Base-by-base conservation (phyloP, 1,284 basidiomycete species). In the Bjerkandera adusta region DNA sequence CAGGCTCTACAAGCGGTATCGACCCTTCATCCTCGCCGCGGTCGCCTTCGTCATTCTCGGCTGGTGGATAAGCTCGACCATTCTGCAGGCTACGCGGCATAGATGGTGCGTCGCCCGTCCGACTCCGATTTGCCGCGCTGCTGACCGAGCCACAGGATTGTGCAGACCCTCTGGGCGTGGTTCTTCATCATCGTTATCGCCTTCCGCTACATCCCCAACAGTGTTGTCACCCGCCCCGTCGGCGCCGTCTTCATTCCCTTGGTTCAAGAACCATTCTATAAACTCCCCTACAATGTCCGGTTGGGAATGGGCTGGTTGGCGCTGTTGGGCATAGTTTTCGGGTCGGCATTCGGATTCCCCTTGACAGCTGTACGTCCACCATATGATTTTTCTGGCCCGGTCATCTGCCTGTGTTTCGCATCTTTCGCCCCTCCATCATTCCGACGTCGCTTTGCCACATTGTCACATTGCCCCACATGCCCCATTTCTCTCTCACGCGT, bases 131-230 rank as follows among this genome's bases (percentile, higher is more conserved):
- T 49, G 18, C 43, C 48, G 45, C 16, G 41, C 25, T 39, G 4
- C 32, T 26, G n/a, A 21, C 46, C 46, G 32, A 50, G 27, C 24
- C 15, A 22, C 50, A 83, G 86, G 86, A 77, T 91, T 52, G 83
- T 86, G 5, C 86, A 89, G 65, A 86, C 87, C 0, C 40, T 90
- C 36, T 86, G 83, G 57, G 85, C 89, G 3, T 92, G 89, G 89
- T 79, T 80, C 45, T 89, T 90, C 69, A 70, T 90, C 53, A 52
- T 76, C 8, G 73, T 87, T 52, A 89, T 90, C 53, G 84, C 81
- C 2, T 91, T 89, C 73, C 79, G 87, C 16, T 90, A 79, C 65
- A 81, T 92, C 51, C 86, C 88, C 50, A 83, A 77, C 63, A 74
- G 76, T 3, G 69, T 81, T 21, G 71, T 90, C 40, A 76, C 85